A percentile compares a stretch with the other conserved stretches of the same genome.
phyloP scores from a whole-genome alignment of 805 yeast genomes.

The Millerozyma acaciae region DNA sequence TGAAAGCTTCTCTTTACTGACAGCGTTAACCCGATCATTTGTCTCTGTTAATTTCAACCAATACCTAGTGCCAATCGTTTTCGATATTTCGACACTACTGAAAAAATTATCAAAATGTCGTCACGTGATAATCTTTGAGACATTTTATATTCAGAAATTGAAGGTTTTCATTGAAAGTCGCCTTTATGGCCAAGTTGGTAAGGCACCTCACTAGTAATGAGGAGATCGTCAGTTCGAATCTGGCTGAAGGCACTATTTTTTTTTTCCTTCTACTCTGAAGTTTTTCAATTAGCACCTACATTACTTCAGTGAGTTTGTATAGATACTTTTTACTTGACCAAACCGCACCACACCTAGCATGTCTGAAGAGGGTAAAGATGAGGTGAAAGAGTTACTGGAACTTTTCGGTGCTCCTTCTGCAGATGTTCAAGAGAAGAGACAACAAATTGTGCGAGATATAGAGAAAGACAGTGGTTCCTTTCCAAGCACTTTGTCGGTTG shows the following conservation, averaged over 20 bases:
- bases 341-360: too few species aligned
- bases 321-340: not conserved
- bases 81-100: constrained; percentile 1
- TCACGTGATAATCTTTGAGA: not conserved
- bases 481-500: constrained; percentile 35
- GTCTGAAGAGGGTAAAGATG: constrained; percentile 25
- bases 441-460: constrained; percentile 17
- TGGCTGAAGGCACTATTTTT: constrained; percentile 28
- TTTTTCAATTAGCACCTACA: too few species aligned
- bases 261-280: not conserved
- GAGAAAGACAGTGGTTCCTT: constrained; percentile 20
- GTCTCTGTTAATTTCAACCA: not conserved
- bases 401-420: constrained; percentile 29
- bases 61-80: not conserved
- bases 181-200: constrained; percentile 39
- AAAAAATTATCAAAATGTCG: not conserved
- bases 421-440: constrained; percentile 22
- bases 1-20: too few species aligned
- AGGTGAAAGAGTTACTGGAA: constrained; percentile 27
- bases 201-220: constrained; percentile 42
- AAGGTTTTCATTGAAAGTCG: constrained; percentile 5
- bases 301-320: not conserved
- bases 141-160: not conserved
- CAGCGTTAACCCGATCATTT: constrained; percentile 9
- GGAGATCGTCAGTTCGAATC: constrained; percentile 39